These are phyloP conservation scores for Solanum sitiens DNA, from an alignment of 257 asterid genomes.

Conservation along the genomic window DNA sequence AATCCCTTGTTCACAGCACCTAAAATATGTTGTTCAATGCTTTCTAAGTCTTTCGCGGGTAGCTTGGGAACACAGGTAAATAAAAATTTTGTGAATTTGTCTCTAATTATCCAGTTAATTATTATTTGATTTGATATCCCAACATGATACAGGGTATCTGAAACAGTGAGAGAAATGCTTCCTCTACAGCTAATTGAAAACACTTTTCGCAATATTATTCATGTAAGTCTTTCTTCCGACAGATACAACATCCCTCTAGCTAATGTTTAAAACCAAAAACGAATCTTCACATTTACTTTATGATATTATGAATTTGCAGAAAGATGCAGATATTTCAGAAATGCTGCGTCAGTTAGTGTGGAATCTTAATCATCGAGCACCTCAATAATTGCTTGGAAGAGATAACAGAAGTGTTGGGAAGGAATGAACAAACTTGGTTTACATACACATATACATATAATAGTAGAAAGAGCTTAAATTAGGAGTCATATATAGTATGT, in stretches of 20 bases:
- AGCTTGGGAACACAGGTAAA: too few species aligned
- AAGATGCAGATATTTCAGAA: background rate
- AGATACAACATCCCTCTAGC: background rate
- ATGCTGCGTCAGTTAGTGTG: background rate
- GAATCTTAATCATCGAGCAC: background rate
- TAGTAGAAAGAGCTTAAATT: background rate
- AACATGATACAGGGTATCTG: background rate
- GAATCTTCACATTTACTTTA: too few species aligned
- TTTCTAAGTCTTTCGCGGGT: too few species aligned
- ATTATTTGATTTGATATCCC: background rate
- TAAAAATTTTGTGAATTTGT: rapidly evolving
- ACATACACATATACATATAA: background rate
- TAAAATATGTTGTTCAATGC: too few species aligned
- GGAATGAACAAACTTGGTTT: too few species aligned
- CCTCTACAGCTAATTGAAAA: background rate
- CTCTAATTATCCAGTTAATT: background rate
- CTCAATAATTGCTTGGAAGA: background rate
- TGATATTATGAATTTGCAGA: background rate
- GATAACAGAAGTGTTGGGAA: too few species aligned
- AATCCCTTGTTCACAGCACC: too few species aligned
- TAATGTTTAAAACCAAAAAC: background rate
- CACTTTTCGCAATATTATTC: background rate
- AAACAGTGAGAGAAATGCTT: background rate
- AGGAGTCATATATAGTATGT: background rate
- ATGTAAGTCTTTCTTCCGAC: background rate